Evolutionary conservation across 2,329 filamentous ascomycete species (phyloP).

Genomic region (Aureobasidium sp.): DNA sequence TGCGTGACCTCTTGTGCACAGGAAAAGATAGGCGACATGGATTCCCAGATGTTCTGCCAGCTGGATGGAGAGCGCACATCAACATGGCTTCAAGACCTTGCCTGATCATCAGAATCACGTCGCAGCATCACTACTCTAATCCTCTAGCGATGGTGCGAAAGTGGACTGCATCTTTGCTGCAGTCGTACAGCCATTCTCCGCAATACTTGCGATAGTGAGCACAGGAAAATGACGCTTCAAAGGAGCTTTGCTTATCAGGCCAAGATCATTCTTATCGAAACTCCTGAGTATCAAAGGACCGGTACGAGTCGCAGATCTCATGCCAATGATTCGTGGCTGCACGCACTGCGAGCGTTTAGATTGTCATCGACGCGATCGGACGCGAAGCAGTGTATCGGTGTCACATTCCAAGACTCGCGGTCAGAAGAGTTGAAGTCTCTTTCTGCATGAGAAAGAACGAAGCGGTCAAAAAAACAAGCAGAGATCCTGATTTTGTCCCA

Average conservation of each 20-base stretch:
- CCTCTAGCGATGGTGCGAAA: neutral
- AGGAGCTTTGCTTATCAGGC: neutral
- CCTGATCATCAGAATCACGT: neutral
- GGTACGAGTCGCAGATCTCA: neutral
- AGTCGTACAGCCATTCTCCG: neutral
- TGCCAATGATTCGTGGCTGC: neutral
- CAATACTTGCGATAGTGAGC: neutral
- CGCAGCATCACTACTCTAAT: neutral
- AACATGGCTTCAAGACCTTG: neutral
- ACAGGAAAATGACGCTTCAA: neutral
- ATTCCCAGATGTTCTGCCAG: neutral
- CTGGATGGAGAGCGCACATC: neutral
- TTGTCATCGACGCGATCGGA: neutral
- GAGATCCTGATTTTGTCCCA: neutral
- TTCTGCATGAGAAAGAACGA: neutral
- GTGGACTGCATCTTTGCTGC: neutral
- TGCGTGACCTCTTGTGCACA: neutral
- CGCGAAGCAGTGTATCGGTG: neutral
- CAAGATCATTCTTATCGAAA: neutral
- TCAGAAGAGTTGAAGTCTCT: neutral
- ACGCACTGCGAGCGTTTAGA: neutral
- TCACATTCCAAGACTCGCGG: too few species aligned
- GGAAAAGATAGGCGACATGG: neutral
- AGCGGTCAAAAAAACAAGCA: neutral
- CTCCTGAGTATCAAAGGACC: too few species aligned